These are phyloP conservation scores for Coemansia sp. DNA, from an alignment of 192 early-diverging fungal genomes.

Conservation along the genomic window DNA sequence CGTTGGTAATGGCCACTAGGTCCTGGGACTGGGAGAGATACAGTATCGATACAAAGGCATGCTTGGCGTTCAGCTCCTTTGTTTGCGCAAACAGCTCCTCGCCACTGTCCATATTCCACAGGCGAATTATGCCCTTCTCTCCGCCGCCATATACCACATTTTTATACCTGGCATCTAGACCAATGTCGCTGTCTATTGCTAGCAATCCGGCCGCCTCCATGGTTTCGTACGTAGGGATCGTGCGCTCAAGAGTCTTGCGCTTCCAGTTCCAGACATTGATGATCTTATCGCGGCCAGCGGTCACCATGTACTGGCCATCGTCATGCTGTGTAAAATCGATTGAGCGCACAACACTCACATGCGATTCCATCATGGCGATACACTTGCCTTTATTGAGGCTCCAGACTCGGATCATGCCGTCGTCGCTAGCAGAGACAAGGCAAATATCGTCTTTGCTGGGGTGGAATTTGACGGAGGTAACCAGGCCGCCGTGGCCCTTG, in stretches of 20 bases:
- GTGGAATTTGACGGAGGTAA: slow-evolving; percentile 83
- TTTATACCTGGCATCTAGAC: slow-evolving; percentile 31
- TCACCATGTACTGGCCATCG: slow-evolving; percentile 68
- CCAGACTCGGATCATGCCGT: slow-evolving; percentile 89
- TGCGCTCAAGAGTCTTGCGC: slow-evolving; percentile 62
- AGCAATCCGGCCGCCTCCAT: slow-evolving; percentile 83
- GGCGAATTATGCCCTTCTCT: slow-evolving; percentile 72
- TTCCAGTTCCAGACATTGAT: slow-evolving; percentile 85
- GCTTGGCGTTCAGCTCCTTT: slow-evolving; percentile 69
- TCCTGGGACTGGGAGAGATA: slow-evolving; percentile 57
- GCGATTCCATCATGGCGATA: slow-evolving; percentile 71
- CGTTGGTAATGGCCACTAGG: slow-evolving; percentile 77
- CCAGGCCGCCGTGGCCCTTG: slow-evolving; percentile 84
- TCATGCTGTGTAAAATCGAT: slow-evolving; percentile 67
- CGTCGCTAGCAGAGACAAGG: slow-evolving; percentile 86
- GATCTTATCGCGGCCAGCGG: slow-evolving; percentile 87
- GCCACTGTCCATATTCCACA: slow-evolving; percentile 83
- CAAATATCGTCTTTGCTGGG: slow-evolving; percentile 57
- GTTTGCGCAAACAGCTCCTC: slow-evolving; percentile 66
- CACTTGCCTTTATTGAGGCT: slow-evolving; percentile 75
- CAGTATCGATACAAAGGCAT: slow-evolving; percentile 72
- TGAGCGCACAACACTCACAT: slow-evolving; percentile 88
- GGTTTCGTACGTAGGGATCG: slow-evolving; percentile 85
- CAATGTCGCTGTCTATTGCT: slow-evolving; percentile 25
- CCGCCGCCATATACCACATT: slow-evolving; percentile 80